These are phyloP conservation scores for Trametes sp. DNA, from an alignment of 1,284 basidiomycete species.

Conservation along the genomic window DNA sequence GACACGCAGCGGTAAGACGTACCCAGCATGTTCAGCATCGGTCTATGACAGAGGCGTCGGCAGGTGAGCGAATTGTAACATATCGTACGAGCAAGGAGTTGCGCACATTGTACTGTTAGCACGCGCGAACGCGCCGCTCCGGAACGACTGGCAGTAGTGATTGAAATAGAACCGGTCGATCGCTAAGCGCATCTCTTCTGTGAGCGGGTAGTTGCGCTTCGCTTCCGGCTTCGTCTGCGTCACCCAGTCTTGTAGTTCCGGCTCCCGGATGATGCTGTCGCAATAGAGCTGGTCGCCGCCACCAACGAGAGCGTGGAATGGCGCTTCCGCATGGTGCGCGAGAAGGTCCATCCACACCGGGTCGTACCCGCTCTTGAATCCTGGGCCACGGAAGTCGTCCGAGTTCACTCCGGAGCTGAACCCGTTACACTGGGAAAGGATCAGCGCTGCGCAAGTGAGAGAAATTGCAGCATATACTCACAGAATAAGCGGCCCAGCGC, in stretches of 20 bases:
- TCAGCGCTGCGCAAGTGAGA: not conserved
- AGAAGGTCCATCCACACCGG: conserved; percentile 95
- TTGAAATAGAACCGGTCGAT: conserved; percentile 92
- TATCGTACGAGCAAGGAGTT: conserved; percentile 1
- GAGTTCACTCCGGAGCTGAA: conserved; percentile 83
- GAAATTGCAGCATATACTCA: conserved; percentile 44
- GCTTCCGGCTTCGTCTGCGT: conserved; percentile 67
- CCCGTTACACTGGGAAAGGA: conserved; percentile 72
- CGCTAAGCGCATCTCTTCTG: conserved; percentile 78
- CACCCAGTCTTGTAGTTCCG: conserved; percentile 86
- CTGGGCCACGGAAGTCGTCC: conserved; percentile 79
- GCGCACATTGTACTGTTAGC: conserved; percentile 93
- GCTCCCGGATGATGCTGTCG: conserved; percentile 74
- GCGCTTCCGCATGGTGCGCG: conserved; percentile 76
- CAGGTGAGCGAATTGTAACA: conserved; percentile 58
- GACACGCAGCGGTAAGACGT: conserved; percentile 30
- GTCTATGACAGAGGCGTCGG: conserved; percentile 43
- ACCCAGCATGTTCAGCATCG: conserved; percentile 52
- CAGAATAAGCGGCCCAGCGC: conserved; percentile 89
- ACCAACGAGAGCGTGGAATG: conserved; percentile 88
- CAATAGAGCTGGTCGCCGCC: conserved; percentile 90
- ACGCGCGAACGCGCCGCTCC: conserved; percentile 89
- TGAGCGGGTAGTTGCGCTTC: conserved; percentile 71
- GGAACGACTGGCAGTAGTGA: conserved; percentile 89
- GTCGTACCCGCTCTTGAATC: conserved; percentile 83